Evolutionary conservation across 2,329 filamentous ascomycete species (phyloP), one percentile per base, ranked within the genome.

Genomic region (Penicillium sp.): DNA sequence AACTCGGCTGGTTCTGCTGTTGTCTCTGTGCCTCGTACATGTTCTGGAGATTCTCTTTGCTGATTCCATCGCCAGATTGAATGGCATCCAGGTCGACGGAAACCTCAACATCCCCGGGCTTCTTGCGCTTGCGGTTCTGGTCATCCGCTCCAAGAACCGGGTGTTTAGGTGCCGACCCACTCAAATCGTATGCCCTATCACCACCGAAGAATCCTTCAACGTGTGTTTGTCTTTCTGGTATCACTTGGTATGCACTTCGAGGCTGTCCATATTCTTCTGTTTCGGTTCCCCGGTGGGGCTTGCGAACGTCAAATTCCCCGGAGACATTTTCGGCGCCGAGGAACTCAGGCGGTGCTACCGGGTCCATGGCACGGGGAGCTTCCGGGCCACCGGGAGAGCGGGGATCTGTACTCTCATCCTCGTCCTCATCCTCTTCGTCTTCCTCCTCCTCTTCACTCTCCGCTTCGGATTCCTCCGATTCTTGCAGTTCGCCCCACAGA

Each of bases 141-240:
- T 92, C 89, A 22, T 95, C 90, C 59, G 85, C 83, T 10, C 92
- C 94, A 4, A 99, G 83, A 3, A 95, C 83, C 1, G 89, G 88
- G 56, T 90, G 73, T 55, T 80, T 77, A 21, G 79, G 75, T 56
- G 82, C 78, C 31, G 78, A 79, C 59, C 78, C 85, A 57, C 81
- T 88, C 58, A 99, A 82, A 74, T 99, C 92, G 75, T 99, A 99
- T 14, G 89, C 89, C 68, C 91, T 88, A 70, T 97, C 93, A 65
- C 90, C 92, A 63, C 94, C 94, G 71, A 99, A 97, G 83, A 99
- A 97, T 43, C 94, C 94, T 64, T 92, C 88, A 5, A 90, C 86
- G 48, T 88, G 86, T 21, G 92, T 88, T 69, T 93, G 88, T 54
- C 89, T 89, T 76, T 99, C 93, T 10, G 91, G 91, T 21, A 99